Percentiles rank a stretch among this genome's conserved stretches.
phyloP scores from a whole-genome alignment of 345 rosid genomes.

The Populus nigra region DNA sequence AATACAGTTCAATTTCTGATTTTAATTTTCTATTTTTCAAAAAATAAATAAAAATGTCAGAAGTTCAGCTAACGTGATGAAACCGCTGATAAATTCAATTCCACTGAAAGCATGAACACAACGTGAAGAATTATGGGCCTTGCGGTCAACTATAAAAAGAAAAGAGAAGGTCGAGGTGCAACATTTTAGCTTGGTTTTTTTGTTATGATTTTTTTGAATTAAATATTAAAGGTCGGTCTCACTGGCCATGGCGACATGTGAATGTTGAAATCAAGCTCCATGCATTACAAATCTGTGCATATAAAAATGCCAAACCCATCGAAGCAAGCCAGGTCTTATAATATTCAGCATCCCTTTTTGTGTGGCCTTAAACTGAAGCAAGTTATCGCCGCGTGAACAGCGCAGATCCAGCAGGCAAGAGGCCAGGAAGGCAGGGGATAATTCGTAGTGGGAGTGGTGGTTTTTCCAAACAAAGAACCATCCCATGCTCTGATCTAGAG shows the following conservation, averaged over 20 bases:
- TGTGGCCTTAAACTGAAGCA: background rate
- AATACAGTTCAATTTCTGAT: background rate
- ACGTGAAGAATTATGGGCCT: too few species aligned
- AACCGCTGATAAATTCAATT: too few species aligned
- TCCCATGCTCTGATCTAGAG: background rate
- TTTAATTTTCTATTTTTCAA: background rate
- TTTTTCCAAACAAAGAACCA: background rate
- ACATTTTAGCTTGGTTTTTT: too few species aligned
- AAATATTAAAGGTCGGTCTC: background rate
- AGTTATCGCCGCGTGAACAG: conserved; percentile 30
- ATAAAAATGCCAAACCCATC: background rate
- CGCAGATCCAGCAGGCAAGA: conserved; percentile 23
- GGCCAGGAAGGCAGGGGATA: background rate
- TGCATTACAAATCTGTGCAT: background rate
- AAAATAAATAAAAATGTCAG: background rate
- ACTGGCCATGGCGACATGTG: background rate
- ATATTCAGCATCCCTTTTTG: background rate
- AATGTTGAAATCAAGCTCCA: background rate
- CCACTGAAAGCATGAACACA: too few species aligned
- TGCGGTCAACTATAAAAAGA: too few species aligned
- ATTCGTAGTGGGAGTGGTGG: background rate
- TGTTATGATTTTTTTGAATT: background rate
- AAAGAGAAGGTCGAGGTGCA: too few species aligned
- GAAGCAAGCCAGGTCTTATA: background rate
- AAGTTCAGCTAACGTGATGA: background rate